Conservation (phyloP, 1,284 basidiomycete genomes). For the Leccinum fuscescens region DNA sequence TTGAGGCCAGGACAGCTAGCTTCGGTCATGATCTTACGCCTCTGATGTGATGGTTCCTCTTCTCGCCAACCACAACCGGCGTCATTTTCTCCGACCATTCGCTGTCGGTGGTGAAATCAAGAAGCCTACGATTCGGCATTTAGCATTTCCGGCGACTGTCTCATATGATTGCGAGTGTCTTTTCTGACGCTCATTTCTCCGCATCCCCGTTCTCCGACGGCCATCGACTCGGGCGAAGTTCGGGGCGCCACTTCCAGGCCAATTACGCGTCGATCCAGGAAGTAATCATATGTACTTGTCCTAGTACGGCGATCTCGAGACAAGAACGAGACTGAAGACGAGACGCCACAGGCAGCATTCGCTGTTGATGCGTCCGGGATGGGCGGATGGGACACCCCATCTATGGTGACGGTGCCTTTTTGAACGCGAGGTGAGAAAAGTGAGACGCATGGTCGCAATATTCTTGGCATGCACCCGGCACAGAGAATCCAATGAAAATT, state of each 20-base stretch:
- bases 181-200: neutral
- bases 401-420: neutral
- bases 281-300: neutral
- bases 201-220: neutral
- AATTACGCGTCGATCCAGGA: neutral
- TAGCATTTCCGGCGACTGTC: constrained; percentile 9
- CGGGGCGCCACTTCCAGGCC: neutral
- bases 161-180: neutral
- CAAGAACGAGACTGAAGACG: neutral
- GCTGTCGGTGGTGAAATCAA: neutral
- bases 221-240: neutral
- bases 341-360: constrained; percentile 1
- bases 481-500: neutral
- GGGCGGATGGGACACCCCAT: no score
- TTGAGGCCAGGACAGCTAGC: neutral
- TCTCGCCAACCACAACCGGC: constrained; percentile 7
- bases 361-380: neutral
- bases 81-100: constrained; percentile 7
- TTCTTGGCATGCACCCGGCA: neutral
- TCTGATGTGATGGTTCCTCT: neutral
- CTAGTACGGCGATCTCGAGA: neutral
- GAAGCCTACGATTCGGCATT: constrained; percentile 12
- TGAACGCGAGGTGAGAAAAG: neutral
- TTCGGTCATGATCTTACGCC: neutral
- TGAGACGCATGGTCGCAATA: neutral